phyloP scores from a whole-genome alignment of 208 protist species.

The Perkinsela sp. region DNA sequence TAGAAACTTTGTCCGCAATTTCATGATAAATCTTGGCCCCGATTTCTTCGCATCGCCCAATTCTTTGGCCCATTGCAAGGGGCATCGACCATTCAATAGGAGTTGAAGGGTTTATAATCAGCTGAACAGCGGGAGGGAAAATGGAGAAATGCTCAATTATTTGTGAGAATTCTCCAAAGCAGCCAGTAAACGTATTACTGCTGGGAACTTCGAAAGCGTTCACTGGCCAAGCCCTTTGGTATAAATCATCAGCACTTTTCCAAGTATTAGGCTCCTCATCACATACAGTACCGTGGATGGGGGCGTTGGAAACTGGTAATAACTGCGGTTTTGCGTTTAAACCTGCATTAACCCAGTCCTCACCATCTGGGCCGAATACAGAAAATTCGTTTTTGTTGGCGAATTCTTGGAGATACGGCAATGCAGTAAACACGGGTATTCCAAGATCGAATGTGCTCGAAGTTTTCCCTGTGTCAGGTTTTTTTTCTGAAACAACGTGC shows the following conservation, averaged over 20 bases:
- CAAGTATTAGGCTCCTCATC: background rate
- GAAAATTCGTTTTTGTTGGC: background rate
- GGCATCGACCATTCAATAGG: background rate
- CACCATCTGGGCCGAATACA: background rate
- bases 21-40: background rate
- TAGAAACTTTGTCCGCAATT: background rate
- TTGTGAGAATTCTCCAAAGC: background rate
- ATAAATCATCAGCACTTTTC: background rate
- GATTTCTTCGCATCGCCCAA: background rate
- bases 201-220: background rate
- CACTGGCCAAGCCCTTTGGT: background rate
- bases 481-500: background rate
- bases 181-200: background rate
- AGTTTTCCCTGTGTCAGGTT: background rate
- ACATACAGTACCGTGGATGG: background rate
- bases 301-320: too few species aligned
- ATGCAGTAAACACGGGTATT: background rate
- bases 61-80: background rate
- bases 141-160: background rate
- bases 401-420: background rate
- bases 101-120: background rate
- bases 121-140: background rate
- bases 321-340: too few species aligned
- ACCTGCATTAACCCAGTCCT: background rate
- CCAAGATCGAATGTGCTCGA: background rate